phyloP scores from a whole-genome alignment of 1,284 basidiomycete genomes.

The Amylostereum areolatum region DNA sequence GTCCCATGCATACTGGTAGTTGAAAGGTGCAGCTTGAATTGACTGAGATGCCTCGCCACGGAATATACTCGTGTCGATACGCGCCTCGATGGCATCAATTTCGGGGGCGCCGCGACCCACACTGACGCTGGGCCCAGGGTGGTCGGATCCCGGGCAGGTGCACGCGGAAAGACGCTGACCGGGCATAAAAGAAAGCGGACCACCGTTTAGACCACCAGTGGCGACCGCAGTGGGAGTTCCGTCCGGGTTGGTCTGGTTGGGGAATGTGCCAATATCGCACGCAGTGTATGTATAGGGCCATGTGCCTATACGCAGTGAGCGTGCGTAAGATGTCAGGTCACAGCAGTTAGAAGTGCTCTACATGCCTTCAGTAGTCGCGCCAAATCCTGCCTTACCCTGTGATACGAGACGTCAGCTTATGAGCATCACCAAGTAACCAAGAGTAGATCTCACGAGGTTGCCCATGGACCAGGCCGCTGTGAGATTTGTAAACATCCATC shows the following conservation, averaged over 20 bases:
- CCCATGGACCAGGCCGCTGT: constrained; percentile 40
- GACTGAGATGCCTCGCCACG: constrained; percentile 72
- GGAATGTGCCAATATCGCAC: constrained; percentile 83
- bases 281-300: constrained; percentile 83
- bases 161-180: constrained; percentile 51
- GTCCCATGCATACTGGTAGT: constrained; percentile 59
- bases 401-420: constrained; percentile 32
- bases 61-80: constrained; percentile 30
- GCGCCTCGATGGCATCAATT: constrained; percentile 64
- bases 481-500: background rate
- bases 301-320: constrained; percentile 22
- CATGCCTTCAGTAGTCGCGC: constrained; percentile 50
- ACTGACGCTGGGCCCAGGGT: constrained; percentile 52
- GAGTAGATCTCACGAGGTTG: constrained; percentile 34
- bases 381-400: constrained; percentile 52
- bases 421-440: constrained; percentile 9
- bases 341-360: background rate
- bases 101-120: constrained; percentile 56
- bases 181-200: constrained; percentile 42
- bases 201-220: constrained; percentile 44
- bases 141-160: constrained; percentile 52
- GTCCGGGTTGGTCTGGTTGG: constrained; percentile 61
- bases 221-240: constrained; percentile 44
- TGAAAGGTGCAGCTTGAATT: constrained; percentile 77
- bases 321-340: background rate